Base-by-base conservation (phyloP, 164 flowering plant species). In the Chloranthus sessilifolius region DNA sequence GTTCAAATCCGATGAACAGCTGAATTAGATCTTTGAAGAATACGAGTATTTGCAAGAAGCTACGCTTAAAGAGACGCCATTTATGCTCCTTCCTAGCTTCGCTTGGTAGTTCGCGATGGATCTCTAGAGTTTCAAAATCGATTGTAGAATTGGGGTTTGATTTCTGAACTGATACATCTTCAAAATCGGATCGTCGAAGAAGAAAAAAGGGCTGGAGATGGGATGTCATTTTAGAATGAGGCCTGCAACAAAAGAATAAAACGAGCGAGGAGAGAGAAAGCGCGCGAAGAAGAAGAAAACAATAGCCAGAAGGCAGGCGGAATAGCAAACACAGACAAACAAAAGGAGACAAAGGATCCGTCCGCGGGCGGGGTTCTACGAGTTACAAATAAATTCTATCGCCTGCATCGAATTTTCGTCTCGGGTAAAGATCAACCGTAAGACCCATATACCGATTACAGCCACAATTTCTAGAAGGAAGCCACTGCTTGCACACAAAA, bases 1-100 rank as follows among this genome's bases (percentile, higher is more conserved):
- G n/a, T n/a, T n/a, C n/a, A n/a, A n/a, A n/a, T n/a, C n/a, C n/a
- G n/a, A n/a, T n/a, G n/a, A n/a, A n/a, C n/a, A n/a, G n/a, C n/a
- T n/a, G n/a, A n/a, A n/a, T n/a, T n/a, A n/a, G n/a, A n/a, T n/a
- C n/a, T n/a, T n/a, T n/a, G n/a, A n/a, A n/a, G n/a, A n/a, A n/a
- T n/a, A n/a, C n/a, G n/a, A n/a, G n/a, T n/a, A n/a, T n/a, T n/a
- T n/a, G n/a, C n/a, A n/a, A n/a, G n/a, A 41, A n/a, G 22, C 7
- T 14, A 44, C 15, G 25, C 16, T 20, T 44, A 7, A 7, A 26
- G 31, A 44, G 25, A 44, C 20, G 17, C 48, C 48, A 44, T 44
- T 26, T 44, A 17, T 7, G 19, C 31, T 8, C 30, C 43, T 47
- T 30, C 14, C 26, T 35, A 47, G 50, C 50, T 28, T 9, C 17